Conservation (phyloP, 495 filamentous ascomycete species). For the Penicillium manginii region DNA sequence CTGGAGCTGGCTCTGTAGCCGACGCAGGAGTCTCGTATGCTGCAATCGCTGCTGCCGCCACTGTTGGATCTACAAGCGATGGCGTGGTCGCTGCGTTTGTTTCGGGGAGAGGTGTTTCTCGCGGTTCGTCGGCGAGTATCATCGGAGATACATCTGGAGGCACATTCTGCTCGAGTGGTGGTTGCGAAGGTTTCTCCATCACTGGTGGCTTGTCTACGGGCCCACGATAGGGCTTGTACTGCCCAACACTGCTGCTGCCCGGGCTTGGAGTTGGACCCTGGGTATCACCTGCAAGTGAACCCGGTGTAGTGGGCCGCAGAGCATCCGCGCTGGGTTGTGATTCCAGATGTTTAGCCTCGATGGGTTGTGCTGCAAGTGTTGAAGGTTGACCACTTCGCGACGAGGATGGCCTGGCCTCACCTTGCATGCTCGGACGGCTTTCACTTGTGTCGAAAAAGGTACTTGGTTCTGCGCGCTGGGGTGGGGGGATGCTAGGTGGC, state of each 20-base stretch:
- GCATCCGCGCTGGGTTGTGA: conserved; percentile 34
- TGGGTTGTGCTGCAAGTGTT: conserved; percentile 15
- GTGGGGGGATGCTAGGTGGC: conserved; percentile 29
- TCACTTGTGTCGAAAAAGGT: conserved; percentile 25
- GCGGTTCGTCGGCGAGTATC: conserved; percentile 1
- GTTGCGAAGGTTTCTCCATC: conserved; percentile 15
- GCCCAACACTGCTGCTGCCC: conserved; percentile 26
- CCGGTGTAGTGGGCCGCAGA: conserved; percentile 37
- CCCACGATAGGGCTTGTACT: conserved; percentile 32
- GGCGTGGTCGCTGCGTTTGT: conserved; percentile 12
- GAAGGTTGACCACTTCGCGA: conserved; percentile 32
- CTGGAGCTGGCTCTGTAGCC: not conserved
- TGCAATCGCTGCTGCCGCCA: conserved; percentile 26
- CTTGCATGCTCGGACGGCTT: conserved; percentile 17
- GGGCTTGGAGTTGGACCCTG: conserved; percentile 27
- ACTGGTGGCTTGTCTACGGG: conserved; percentile 19
- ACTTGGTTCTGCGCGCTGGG: conserved; percentile 27
- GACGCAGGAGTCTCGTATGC: conserved; percentile 10
- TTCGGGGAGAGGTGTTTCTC: conserved; percentile 5
- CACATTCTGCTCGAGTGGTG: conserved; percentile 16
- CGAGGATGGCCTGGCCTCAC: conserved; percentile 30
- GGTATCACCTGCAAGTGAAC: conserved; percentile 29
- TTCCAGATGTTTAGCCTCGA: conserved; percentile 25
- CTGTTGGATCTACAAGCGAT: conserved; percentile 13
- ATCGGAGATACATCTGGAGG: conserved; percentile 9